These are phyloP conservation scores for Fremontodendron californicum DNA, from an alignment of 345 rosid genomes.

Conservation along the genomic window DNA sequence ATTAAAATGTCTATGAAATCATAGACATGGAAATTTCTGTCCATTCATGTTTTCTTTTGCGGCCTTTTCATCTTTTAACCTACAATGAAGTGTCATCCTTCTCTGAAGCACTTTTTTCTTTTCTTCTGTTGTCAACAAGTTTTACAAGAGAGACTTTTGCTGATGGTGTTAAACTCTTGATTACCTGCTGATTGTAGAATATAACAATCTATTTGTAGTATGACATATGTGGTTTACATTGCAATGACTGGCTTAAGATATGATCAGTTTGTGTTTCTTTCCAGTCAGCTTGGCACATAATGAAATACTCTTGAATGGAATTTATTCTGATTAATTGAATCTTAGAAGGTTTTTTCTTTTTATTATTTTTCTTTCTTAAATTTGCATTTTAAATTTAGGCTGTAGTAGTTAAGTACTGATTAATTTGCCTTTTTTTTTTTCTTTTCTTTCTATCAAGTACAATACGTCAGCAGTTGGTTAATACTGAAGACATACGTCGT, in stretches of 20 bases:
- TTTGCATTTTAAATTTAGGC: neutral
- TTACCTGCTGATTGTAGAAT: neutral
- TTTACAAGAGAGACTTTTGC: neutral
- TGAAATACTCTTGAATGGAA: neutral
- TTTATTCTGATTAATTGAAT: neutral
- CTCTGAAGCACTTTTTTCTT: neutral
- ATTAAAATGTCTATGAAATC: neutral
- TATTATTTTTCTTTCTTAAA: neutral
- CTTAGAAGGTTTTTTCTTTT: neutral
- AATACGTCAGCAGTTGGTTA: conserved; percentile 81
- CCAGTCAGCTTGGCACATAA: neutral
- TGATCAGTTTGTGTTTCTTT: neutral
- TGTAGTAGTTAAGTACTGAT: conserved; percentile 12
- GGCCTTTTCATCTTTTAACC: neutral
- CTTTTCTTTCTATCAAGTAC: conserved; percentile 40
- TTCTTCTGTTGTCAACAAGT: neutral
- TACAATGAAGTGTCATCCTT: neutral
- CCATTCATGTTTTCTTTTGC: neutral
- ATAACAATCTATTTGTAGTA: neutral
- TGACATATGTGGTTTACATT: neutral
- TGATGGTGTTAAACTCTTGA: neutral
- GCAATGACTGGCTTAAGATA: neutral
- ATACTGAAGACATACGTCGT: conserved; percentile 89
- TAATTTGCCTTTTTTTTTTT: conserved; percentile 20
- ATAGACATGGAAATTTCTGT: neutral